Conservation (phyloP, 306 rosid genomes). For the Styphnolobium japonicum region DNA sequence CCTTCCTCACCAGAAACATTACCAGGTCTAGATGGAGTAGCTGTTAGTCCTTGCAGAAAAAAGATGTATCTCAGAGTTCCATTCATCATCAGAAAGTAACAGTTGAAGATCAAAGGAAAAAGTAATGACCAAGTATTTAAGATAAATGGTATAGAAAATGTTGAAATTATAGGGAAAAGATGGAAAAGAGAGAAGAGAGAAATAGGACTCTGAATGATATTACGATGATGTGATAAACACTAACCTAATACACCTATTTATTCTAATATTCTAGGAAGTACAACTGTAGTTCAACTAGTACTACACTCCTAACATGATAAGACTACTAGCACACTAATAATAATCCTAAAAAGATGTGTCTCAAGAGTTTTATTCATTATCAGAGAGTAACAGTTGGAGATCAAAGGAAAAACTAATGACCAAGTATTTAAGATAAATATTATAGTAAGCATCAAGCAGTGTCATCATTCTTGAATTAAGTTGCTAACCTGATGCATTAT, state of each 20-base stretch:
- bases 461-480: constrained; percentile 24
- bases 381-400: constrained; percentile 23
- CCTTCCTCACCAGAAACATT: constrained; percentile 53
- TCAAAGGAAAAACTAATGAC: background rate
- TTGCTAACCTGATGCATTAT: constrained; percentile 67
- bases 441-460: background rate
- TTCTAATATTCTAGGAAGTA: background rate
- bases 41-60: constrained; percentile 56
- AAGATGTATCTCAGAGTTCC: constrained; percentile 33
- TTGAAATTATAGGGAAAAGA: background rate
- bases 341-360: constrained; percentile 11
- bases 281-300: background rate
- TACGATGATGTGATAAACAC: background rate
- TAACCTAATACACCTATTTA: background rate
- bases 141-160: background rate
- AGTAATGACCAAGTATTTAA: background rate
- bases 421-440: background rate
- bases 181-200: background rate
- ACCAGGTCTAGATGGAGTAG: constrained; percentile 59
- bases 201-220: background rate
- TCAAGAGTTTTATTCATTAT: constrained; percentile 34
- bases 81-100: constrained; percentile 11
- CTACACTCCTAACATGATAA: background rate
- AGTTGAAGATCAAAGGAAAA: constrained; percentile 22
- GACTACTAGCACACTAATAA: background rate